phyloP scores from a whole-genome alignment of 1,139 yeast species.

The Eremothecium gossypii region DNA sequence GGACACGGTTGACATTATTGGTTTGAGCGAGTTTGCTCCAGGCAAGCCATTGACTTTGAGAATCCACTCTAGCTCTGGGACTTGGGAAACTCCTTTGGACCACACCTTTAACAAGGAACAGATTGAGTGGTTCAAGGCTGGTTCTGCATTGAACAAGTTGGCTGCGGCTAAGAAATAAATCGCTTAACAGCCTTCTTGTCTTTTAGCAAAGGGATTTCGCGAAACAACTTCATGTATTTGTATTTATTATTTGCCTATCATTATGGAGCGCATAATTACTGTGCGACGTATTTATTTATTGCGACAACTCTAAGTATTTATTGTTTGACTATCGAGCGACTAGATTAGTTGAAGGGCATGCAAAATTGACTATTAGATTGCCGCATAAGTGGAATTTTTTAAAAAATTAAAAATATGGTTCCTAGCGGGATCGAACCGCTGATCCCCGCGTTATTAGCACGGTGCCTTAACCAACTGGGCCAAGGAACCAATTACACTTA shows the following conservation, averaged over 20 bases:
- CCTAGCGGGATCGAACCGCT: constrained; percentile 25
- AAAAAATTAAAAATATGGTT: constrained; percentile 16
- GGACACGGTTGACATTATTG: constrained; percentile 82
- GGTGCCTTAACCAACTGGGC: constrained; percentile 30
- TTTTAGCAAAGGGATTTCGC: too few relatives aligned
- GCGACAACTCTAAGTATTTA: too few relatives aligned
- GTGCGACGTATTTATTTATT: too few relatives aligned
- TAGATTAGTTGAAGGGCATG: too few relatives aligned
- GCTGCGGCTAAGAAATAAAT: constrained; percentile 35
- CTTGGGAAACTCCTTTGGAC: constrained; percentile 83
- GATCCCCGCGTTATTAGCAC: constrained; percentile 27
- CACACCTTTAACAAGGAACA: constrained; percentile 96
- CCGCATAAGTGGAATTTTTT: too few relatives aligned
- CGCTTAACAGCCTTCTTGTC: too few relatives aligned
- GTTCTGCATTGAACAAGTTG: constrained; percentile 98
- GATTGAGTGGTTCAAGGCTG: constrained; percentile 98
- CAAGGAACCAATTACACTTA: constrained; percentile 17
- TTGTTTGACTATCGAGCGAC: too few relatives aligned
- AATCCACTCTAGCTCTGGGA: constrained; percentile 84
- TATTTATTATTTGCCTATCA: too few relatives aligned
- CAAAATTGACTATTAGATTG: too few relatives aligned
- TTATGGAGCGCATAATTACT: too few relatives aligned
- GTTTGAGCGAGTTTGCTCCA: constrained; percentile 81
- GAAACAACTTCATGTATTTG: too few relatives aligned
- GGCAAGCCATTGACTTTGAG: constrained; percentile 82